These are phyloP conservation scores for Neofusicoccum laricinum DNA, from an alignment of 2,329 filamentous ascomycete genomes.

Conservation along the genomic window DNA sequence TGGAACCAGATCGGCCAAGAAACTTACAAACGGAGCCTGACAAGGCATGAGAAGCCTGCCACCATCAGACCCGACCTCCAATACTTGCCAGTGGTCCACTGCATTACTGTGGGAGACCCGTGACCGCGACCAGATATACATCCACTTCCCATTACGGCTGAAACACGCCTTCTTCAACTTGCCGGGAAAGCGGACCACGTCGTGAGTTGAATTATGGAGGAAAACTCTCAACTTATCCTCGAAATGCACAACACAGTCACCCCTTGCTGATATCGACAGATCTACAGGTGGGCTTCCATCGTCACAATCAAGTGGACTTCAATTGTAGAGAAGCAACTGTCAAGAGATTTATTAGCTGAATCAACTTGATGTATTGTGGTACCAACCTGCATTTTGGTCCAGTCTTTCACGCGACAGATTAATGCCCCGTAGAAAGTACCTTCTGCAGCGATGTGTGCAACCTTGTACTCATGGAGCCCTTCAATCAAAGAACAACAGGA, in stretches of 20 bases:
- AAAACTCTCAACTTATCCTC: neutral
- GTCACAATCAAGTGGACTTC: neutral
- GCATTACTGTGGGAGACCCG: neutral
- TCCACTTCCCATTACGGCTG: neutral
- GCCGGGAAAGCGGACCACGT: neutral
- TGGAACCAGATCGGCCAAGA: too few relatives aligned
- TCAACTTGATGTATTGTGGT: neutral
- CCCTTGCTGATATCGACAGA: neutral
- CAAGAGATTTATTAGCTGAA: neutral
- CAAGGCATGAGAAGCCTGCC: neutral
- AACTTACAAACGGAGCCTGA: neutral
- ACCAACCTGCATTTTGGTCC: neutral
- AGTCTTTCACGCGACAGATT: neutral
- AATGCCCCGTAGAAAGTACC: neutral
- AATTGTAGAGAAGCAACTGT: neutral
- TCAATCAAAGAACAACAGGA: neutral
- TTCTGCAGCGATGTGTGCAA: neutral
- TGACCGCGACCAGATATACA: neutral
- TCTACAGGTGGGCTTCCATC: neutral
- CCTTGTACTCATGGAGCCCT: neutral
- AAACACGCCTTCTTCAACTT: neutral
- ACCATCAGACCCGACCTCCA: neutral
- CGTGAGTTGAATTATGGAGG: neutral
- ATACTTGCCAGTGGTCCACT: neutral
- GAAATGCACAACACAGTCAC: neutral